A percentile compares a stretch with the other conserved stretches of the same genome.
phyloP scores from a whole-genome alignment of 768 basidiomycete species.

The Lenzites betulinus region DNA sequence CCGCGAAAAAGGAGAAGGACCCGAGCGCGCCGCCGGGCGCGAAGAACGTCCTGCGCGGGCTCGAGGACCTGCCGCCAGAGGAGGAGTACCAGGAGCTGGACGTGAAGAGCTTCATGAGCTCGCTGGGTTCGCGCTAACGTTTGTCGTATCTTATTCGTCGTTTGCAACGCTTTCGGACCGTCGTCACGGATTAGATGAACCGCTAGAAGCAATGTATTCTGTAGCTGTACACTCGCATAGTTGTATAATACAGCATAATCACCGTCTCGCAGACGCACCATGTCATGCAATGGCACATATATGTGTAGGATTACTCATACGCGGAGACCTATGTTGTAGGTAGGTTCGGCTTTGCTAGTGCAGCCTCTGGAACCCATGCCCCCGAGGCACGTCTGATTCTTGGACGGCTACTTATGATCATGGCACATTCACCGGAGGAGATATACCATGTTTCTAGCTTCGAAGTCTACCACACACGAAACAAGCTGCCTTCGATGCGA shows the following conservation, averaged over 20 bases:
- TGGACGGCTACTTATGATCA: too few species aligned
- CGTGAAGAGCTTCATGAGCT: constrained; percentile 85
- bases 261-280: too few species aligned
- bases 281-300: too few species aligned
- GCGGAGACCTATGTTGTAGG: too few species aligned
- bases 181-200: constrained; percentile 19
- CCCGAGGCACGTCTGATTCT: too few species aligned
- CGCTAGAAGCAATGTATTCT: constrained; percentile 21
- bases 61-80: constrained; percentile 90
- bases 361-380: too few species aligned
- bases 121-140: constrained; percentile 56
- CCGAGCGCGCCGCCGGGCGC: constrained; percentile 58
- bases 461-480: not conserved
- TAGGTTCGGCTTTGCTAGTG: too few species aligned
- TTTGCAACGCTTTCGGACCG: constrained; percentile 22
- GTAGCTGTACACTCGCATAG: constrained; percentile 23
- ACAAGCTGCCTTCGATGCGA: not conserved
- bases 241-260: constrained; percentile 24
- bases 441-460: too few species aligned
- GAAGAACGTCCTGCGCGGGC: constrained; percentile 83
- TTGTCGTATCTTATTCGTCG: constrained; percentile 20
- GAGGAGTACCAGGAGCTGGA: constrained; percentile 92
- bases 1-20: constrained; percentile 57
- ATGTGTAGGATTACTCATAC: too few species aligned
- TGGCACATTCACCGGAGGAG: too few species aligned